Base-by-base conservation (phyloP, 2,329 filamentous ascomycete genomes). In the Colletotrichum spinosum region DNA sequence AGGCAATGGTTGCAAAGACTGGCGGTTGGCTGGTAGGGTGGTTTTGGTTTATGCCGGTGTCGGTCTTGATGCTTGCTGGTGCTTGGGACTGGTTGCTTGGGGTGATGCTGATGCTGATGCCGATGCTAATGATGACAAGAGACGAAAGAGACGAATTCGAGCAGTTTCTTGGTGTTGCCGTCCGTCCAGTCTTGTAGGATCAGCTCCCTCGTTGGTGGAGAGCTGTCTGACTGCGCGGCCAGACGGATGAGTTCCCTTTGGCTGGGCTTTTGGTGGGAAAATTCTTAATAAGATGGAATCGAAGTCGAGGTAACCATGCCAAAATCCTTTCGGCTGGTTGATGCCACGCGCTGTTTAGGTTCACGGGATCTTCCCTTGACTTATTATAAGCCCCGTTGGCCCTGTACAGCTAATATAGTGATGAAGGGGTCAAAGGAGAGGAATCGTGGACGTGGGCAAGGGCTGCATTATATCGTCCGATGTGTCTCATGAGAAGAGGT, bases 391-490 rank as follows among this genome's bases (percentile, higher is more conserved):
- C 70, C 71, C 72, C 69, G 73, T 77, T 75, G 70, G 58, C 58
- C 68, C 61, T 51, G 69, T 70, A 68, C 72, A 69, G 75, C 72
- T 73, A 76, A 76, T 77, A 76, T 74, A 72, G 69, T 74, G 68
- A 72, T 71, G 73, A 72, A 70, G 71, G 70, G 67, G 69, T 76
- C 70, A 74, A 70, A 73, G 70, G 68, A 70, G 67, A 70, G 44
- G 38, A 72, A 71, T 71, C 69, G 62, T 71, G 70, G 72, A 69
- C 60, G 75, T 71, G 77, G 78, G 75, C 73, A 75, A 72, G 72
- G 74, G 71, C 74, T 74, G 78, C 76, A 79, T 81, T 81, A 81
- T 81, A 81, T 81, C 79, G 77, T 81, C 79, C 80, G 79, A 82
- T 80, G 73, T 79, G 73, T 75, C 73, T 72, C 74, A 77, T 78